Percentiles rank a stretch among this genome's conserved stretches.
Evolutionary conservation across 805 yeast genomes (phyloP).

Genomic region (Teunomyces atbi): DNA sequence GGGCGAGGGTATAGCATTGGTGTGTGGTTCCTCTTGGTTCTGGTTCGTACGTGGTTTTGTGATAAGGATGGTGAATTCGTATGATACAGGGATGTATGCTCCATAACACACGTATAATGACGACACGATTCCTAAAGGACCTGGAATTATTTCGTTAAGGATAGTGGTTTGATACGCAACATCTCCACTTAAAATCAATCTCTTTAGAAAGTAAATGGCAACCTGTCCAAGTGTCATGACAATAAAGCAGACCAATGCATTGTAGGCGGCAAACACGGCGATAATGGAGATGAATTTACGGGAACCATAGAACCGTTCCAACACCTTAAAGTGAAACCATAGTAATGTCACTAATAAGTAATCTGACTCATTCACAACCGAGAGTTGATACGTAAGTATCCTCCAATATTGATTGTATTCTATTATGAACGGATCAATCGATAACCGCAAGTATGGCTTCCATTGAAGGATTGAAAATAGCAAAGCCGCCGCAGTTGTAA

Average conservation of each 20-base stretch:
- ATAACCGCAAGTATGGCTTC: conserved; percentile 43
- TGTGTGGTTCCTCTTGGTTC: background rate
- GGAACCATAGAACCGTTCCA: conserved; percentile 60
- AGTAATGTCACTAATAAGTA: conserved; percentile 44
- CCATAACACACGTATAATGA: conserved; percentile 41
- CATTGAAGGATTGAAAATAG: conserved; percentile 41
- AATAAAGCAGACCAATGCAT: conserved; percentile 37
- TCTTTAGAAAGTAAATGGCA: conserved; percentile 10
- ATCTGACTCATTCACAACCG: conserved; percentile 62
- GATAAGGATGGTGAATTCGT: conserved; percentile 33
- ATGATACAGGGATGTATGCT: conserved; percentile 30
- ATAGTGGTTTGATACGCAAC: conserved; percentile 23
- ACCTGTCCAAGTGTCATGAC: conserved; percentile 45
- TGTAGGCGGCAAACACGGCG: conserved; percentile 46
- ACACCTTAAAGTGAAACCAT: conserved; percentile 50
- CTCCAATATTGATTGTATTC: conserved; percentile 62
- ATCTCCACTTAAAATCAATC: conserved; percentile 7
- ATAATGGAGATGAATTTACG: conserved; percentile 50
- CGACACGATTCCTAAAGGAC: conserved; percentile 41
- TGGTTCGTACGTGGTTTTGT: conserved; percentile 15
- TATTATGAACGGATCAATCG: conserved; percentile 53
- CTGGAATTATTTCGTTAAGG: conserved; percentile 36
- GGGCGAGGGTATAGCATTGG: background rate
- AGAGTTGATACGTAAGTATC: conserved; percentile 45
- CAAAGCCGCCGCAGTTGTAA: conserved; percentile 38